Conservation (phyloP, 257 asterid genomes). For the Ehretia macrophylla region DNA sequence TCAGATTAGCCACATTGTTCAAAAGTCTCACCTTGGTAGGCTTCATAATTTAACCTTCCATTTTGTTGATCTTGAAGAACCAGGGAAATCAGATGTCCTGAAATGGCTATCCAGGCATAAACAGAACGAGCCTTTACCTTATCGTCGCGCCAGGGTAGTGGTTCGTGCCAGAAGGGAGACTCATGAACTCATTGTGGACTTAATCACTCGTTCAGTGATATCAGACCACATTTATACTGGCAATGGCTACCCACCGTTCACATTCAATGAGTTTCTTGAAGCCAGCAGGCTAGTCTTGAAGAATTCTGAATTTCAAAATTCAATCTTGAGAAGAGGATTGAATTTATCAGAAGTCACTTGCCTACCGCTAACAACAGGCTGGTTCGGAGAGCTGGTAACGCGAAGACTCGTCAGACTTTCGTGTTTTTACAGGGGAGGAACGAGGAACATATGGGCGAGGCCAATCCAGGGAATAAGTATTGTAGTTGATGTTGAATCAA, state of each 20-base stretch:
- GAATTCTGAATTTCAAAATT: conserved; percentile 41
- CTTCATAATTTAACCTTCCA: conserved; percentile 48
- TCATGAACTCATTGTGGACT: conserved; percentile 44
- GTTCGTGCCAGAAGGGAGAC: conserved; percentile 39
- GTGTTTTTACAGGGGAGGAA: conserved; percentile 58
- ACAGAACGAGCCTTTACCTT: conserved; percentile 18
- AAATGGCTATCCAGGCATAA: conserved; percentile 32
- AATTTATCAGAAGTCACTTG: conserved; percentile 60
- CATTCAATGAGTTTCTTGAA: conserved; percentile 36
- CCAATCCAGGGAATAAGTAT: conserved; percentile 56
- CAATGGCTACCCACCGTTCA: conserved; percentile 59
- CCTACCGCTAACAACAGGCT: conserved; percentile 55
- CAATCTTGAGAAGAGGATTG: conserved; percentile 50
- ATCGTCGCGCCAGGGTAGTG: conserved; percentile 49
- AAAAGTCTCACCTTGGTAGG: conserved; percentile 30
- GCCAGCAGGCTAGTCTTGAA: conserved; percentile 39
- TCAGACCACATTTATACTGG: conserved; percentile 43
- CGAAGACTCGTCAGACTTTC: conserved; percentile 42
- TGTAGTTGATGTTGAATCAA: conserved; percentile 43
- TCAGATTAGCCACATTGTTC: conserved; percentile 30
- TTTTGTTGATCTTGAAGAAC: conserved; percentile 61
- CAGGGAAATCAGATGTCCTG: conserved; percentile 52
- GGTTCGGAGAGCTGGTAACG: conserved; percentile 58
- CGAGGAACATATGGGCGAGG: conserved; percentile 64
- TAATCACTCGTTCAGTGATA: conserved; percentile 22